phyloP scores from a whole-genome alignment of 805 yeast species.

The Pichia kluyveri region DNA sequence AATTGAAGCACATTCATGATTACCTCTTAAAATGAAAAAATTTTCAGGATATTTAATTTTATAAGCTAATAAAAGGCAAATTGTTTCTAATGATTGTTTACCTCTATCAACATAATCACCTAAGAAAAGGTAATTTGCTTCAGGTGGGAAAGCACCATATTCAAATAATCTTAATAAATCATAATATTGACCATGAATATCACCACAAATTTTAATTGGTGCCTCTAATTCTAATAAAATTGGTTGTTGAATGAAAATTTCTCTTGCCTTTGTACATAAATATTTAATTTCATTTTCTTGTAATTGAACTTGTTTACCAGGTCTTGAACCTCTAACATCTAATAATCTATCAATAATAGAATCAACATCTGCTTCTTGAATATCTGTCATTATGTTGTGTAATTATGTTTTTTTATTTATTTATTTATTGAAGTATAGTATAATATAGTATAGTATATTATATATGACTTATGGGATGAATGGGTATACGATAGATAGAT shows the following conservation, averaged over 20 bases:
- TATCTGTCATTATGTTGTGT: constrained; percentile 16
- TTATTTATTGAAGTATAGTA: too few relatives aligned
- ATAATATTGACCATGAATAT: constrained; percentile 96
- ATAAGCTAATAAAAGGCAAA: constrained; percentile 87
- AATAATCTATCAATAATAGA: constrained; percentile 93
- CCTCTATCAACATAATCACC: constrained; percentile 99
- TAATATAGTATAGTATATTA: too few relatives aligned
- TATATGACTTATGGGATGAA: too few relatives aligned
- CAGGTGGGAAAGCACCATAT: constrained; percentile 99
- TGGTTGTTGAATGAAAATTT: constrained; percentile 96
- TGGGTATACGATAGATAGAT: too few relatives aligned
- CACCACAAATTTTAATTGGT: constrained; percentile 96
- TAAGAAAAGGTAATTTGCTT: constrained; percentile 87
- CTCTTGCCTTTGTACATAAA: constrained; percentile 95
- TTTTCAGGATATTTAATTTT: constrained; percentile 98
- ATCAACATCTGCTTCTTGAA: constrained; percentile 84
- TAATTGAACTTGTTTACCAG: constrained; percentile 92
- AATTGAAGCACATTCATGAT: constrained; percentile 97
- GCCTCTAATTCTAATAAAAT: constrained; percentile 93
- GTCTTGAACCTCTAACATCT: constrained; percentile 97
- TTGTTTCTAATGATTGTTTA: constrained; percentile 92
- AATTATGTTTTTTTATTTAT: too few relatives aligned
- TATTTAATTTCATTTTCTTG: constrained; percentile 91
- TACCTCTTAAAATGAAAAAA: constrained; percentile 93
- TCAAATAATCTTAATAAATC: constrained; percentile 92